Percentiles rank a stretch among this genome's conserved stretches.
These are phyloP conservation scores for Orbilia quercus DNA, from an alignment of 2,329 filamentous ascomycete genomes.

Conservation along the genomic window DNA sequence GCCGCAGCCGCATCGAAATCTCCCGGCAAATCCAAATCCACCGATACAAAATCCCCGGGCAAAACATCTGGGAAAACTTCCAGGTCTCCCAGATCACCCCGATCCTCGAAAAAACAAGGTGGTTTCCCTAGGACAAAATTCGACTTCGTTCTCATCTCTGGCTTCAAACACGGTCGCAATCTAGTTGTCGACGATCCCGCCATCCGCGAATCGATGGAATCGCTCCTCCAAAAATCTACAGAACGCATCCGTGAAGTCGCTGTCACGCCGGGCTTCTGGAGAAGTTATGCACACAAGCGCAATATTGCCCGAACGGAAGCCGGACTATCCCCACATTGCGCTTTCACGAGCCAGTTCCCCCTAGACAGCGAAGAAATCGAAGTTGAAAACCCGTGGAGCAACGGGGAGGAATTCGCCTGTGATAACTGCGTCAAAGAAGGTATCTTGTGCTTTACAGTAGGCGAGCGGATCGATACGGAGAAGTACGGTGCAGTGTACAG, in stretches of 20 bases:
- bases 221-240: slow-evolving; percentile 17
- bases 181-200: slow-evolving; percentile 30
- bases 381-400: slow-evolving; percentile 30
- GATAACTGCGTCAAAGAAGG: slow-evolving; percentile 43
- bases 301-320: slow-evolving; percentile 25
- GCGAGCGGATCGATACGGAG: slow-evolving; percentile 39
- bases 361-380: slow-evolving; percentile 36
- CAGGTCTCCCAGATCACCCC: slow-evolving; percentile 20
- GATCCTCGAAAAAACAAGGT: slow-evolving; percentile 13
- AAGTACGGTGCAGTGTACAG: slow-evolving; percentile 45
- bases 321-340: slow-evolving; percentile 36
- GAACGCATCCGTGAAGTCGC: slow-evolving; percentile 47
- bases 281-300: slow-evolving; percentile 44
- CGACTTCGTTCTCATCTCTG: slow-evolving; percentile 42
- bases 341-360: slow-evolving; percentile 49
- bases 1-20: slow-evolving; percentile 4
- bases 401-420: slow-evolving; percentile 38
- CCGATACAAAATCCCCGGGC: slow-evolving; percentile 21
- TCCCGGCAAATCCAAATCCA: slow-evolving; percentile 21
- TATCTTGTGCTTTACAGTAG: slow-evolving; percentile 44
- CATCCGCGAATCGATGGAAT: slow-evolving; percentile 41
- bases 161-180: slow-evolving; percentile 49
- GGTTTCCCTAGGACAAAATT: slow-evolving; percentile 25
- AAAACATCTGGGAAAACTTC: slow-evolving; percentile 16
- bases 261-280: slow-evolving; percentile 43